Conservation (phyloP, 1,284 basidiomycete species). For the Rhodotorula sp. region DNA sequence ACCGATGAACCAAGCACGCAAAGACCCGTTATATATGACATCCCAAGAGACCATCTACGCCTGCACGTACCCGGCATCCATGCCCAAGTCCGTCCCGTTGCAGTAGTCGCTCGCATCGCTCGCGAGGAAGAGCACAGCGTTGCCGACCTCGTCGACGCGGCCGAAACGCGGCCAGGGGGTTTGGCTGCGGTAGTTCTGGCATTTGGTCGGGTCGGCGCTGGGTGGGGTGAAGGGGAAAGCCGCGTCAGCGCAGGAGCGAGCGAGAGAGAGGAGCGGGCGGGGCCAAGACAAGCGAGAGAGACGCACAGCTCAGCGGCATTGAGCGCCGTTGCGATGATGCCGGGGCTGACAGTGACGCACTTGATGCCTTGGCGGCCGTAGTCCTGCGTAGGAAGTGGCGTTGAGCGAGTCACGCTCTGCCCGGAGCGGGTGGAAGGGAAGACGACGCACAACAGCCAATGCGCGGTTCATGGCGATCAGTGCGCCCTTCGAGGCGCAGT, state of each 20-base stretch:
- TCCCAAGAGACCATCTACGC: constrained; percentile 3
- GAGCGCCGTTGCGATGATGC: constrained; percentile 18
- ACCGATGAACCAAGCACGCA: too few species aligned
- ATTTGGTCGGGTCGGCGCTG: constrained; percentile 28
- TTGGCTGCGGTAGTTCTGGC: constrained; percentile 23
- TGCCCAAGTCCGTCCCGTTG: constrained; percentile 30
- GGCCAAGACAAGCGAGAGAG: neutral
- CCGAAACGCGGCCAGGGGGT: constrained; percentile 34
- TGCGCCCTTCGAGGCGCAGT: constrained; percentile 32
- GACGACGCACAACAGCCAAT: constrained; percentile 5
- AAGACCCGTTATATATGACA: too few species aligned
- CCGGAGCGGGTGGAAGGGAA: neutral
- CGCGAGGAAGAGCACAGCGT: constrained; percentile 23
- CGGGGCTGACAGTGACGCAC: constrained; percentile 30
- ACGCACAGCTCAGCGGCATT: constrained; percentile 11
- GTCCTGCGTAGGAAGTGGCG: constrained; percentile 1
- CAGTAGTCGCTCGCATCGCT: constrained; percentile 29
- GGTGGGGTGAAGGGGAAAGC: too few species aligned
- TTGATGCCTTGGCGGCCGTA: constrained; percentile 36
- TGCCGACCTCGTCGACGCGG: constrained; percentile 26
- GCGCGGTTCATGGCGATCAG: constrained; percentile 25
- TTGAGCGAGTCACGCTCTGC: too few species aligned
- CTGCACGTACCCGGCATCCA: constrained; percentile 30
- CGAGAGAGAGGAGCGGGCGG: neutral
- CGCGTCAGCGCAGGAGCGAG: neutral